These are phyloP conservation scores for Candida qinlingensis DNA, from an alignment of 805 yeast species.

Conservation along the genomic window DNA sequence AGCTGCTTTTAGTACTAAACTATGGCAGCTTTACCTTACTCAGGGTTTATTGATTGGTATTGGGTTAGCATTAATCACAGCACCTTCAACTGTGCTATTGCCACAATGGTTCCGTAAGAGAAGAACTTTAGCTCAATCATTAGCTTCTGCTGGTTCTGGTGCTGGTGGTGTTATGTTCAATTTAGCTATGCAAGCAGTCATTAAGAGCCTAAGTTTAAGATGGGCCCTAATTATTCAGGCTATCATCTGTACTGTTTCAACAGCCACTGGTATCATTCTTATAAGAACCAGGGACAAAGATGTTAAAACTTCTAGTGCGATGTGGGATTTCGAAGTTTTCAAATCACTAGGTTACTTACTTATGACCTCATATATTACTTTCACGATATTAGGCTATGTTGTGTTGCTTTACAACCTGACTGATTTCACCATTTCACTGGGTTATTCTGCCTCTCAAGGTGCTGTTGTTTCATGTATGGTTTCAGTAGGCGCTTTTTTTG, in stretches of 20 bases:
- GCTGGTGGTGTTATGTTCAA: slow-evolving; percentile 38
- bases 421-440: slow-evolving; percentile 52
- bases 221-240: slow-evolving; percentile 32
- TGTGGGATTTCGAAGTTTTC: slow-evolving; percentile 39
- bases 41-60: slow-evolving; percentile 61
- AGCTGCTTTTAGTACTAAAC: slow-evolving; percentile 50
- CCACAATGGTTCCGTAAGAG: slow-evolving; percentile 67
- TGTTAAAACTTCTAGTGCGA: slow-evolving; percentile 29
- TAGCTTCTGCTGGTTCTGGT: slow-evolving; percentile 36
- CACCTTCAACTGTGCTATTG: slow-evolving; percentile 52
- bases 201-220: slow-evolving; percentile 23
- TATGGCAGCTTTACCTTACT: slow-evolving; percentile 61
- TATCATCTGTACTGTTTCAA: slow-evolving; percentile 30
- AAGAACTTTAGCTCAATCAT: slow-evolving; percentile 42
- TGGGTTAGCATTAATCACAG: slow-evolving; percentile 32
- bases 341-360: slow-evolving; percentile 38
- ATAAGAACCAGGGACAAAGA: slow-evolving; percentile 32
- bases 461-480: slow-evolving; percentile 54
- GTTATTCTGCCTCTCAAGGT: slow-evolving; percentile 49
- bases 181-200: slow-evolving; percentile 25
- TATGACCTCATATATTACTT: slow-evolving; percentile 34
- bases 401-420: slow-evolving; percentile 51
- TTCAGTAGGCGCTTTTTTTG: slow-evolving; percentile 48
- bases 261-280: slow-evolving; percentile 28
- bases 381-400: slow-evolving; percentile 56